These are phyloP conservation scores for Pseudoneurospora amorphoporcata DNA, from an alignment of 495 filamentous ascomycete genomes.

Conservation along the genomic window DNA sequence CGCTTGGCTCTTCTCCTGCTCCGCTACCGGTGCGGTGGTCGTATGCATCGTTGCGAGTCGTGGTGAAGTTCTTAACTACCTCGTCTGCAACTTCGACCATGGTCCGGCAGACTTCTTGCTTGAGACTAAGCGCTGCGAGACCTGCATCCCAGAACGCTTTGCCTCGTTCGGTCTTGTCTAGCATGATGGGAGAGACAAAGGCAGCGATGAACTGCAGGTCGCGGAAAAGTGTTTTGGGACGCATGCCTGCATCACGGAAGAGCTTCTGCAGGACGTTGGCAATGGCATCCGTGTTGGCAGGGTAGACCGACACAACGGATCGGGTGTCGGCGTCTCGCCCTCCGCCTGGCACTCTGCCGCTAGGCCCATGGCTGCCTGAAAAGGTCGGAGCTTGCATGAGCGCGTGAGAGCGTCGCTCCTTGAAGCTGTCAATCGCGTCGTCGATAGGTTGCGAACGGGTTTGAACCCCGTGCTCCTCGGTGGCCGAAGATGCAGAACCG, in stretches of 20 bases:
- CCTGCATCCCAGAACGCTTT: constrained; percentile 94
- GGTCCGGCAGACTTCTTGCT: constrained; percentile 77
- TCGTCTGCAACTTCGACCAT: constrained; percentile 86
- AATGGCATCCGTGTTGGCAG: constrained; percentile 59
- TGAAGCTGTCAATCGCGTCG: constrained; percentile 57
- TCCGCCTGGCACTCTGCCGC: constrained; percentile 15
- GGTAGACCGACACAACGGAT: constrained; percentile 32
- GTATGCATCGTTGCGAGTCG: constrained; percentile 23
- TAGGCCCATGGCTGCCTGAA: constrained; percentile 16
- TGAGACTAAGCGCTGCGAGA: constrained; percentile 75
- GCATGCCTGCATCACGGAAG: constrained; percentile 63
- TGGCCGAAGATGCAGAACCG: constrained; percentile 20
- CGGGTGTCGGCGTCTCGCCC: constrained; percentile 28
- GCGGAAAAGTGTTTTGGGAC: constrained; percentile 86
- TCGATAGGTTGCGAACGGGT: constrained; percentile 40
- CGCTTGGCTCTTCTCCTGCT: constrained; percentile 7
- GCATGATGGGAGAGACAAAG: constrained; percentile 68
- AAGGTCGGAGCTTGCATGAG: constrained; percentile 26
- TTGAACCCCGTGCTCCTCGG: constrained; percentile 19
- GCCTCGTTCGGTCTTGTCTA: constrained; percentile 78
- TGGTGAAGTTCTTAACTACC: constrained; percentile 49
- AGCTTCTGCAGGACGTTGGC: constrained; percentile 69
- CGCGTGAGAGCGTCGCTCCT: constrained; percentile 55
- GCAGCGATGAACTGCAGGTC: constrained; percentile 93
- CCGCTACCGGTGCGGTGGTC: constrained; percentile 14